Percentiles rank a stretch among this genome's conserved stretches.
phyloP scores from a whole-genome alignment of 768 basidiomycete species.

The Rhodosporidiobolus sp. region DNA sequence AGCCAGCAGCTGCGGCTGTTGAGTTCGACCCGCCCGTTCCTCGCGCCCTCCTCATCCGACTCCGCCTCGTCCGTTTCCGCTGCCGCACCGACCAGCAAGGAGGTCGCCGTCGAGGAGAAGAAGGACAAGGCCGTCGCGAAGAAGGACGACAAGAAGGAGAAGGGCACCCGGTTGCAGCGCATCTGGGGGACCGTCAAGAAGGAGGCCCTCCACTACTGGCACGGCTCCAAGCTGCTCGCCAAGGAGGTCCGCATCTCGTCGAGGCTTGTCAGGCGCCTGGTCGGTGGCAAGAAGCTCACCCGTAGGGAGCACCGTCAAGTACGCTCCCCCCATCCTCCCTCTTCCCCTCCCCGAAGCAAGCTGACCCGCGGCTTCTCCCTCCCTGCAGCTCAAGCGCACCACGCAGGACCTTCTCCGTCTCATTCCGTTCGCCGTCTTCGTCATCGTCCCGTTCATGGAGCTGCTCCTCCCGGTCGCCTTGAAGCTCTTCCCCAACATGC shows the following conservation, averaged over 20 bases:
- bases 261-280: conserved; percentile 82
- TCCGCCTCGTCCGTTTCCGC: not conserved
- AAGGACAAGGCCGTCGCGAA: conserved; percentile 27
- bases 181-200: conserved; percentile 93
- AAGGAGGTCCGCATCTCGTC: conserved; percentile 88
- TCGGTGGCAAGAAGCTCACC: conserved; percentile 86
- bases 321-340: conserved; percentile 25
- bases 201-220: conserved; percentile 95
- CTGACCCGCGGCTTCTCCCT: not conserved
- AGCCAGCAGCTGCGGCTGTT: conserved; percentile 24
- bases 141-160: conserved; percentile 20
- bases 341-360: too few species aligned
- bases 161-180: conserved; percentile 50
- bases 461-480: conserved; percentile 89
- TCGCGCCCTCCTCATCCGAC: conserved; percentile 12
- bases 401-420: conserved; percentile 89
- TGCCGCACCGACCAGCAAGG: not conserved
- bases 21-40: conserved; percentile 25
- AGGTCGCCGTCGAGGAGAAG: conserved; percentile 11
- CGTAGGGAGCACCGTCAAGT: conserved; percentile 92
- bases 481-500: conserved; percentile 97
- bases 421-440: conserved; percentile 89
- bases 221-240: conserved; percentile 86
- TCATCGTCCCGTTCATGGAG: conserved; percentile 98
- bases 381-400: conserved; percentile 76